Percentiles rank a stretch among this genome's conserved stretches.
Evolutionary conservation across 2,329 filamentous ascomycete genomes (phyloP).

Genomic region (Erysiphe pulchra): DNA sequence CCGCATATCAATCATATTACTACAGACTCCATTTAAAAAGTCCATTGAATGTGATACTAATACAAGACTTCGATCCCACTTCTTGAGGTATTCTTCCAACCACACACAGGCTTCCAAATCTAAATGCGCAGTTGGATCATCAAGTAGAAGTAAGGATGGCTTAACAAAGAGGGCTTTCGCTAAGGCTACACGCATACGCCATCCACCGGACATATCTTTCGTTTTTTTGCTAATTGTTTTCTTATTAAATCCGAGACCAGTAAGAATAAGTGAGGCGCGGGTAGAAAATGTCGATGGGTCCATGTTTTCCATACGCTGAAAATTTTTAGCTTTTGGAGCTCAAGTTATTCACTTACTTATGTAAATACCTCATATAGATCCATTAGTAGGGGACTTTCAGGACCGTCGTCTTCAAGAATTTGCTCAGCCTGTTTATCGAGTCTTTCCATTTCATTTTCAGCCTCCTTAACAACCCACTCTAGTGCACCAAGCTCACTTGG

Average conservation of each 20-base stretch:
- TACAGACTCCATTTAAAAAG: conserved; percentile 97
- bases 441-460: conserved; percentile 73
- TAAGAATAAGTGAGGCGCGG: conserved; percentile 85
- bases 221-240: conserved; percentile 95
- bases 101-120: conserved; percentile 98
- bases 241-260: conserved; percentile 99
- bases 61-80: conserved; percentile 93
- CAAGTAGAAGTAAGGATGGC: conserved; percentile 80
- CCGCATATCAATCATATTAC: conserved; percentile 97
- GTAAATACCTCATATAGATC: conserved; percentile 76
- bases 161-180: conserved; percentile 97
- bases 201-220: conserved; percentile 99
- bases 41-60: conserved; percentile 96
- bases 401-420: conserved; percentile 74
- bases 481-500: conserved; percentile 71
- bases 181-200: conserved; percentile 97
- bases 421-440: conserved; percentile 75
- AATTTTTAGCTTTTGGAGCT: conserved; percentile 4
- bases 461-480: conserved; percentile 92
- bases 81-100: conserved; percentile 98
- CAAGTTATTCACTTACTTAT: conserved; percentile 1
- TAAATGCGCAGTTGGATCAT: conserved; percentile 97
- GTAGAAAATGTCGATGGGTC: conserved; percentile 93
- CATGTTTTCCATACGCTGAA: conserved; percentile 90
- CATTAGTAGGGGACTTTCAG: conserved; percentile 70